phyloP scores from a whole-genome alignment of 768 basidiomycete genomes.

The Gyrodon lividus region DNA sequence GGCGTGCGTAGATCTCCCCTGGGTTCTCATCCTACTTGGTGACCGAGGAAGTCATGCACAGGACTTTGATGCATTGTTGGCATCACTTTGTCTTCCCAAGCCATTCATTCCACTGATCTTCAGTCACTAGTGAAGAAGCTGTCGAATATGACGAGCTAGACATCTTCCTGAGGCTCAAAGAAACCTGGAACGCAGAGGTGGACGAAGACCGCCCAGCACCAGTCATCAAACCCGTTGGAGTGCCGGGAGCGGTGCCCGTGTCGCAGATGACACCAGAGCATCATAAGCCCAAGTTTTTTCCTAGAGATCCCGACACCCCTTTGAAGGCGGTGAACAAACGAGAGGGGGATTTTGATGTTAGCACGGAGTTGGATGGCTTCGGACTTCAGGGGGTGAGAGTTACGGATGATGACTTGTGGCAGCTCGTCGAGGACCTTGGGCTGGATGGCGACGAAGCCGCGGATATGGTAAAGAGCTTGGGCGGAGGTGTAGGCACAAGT shows the following conservation, averaged over 20 bases:
- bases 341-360: constrained; percentile 58
- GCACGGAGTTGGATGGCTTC: constrained; percentile 65
- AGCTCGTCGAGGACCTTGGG: constrained; percentile 73
- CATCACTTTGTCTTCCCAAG: constrained; percentile 5
- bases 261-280: constrained; percentile 80
- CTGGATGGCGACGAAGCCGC: constrained; percentile 75
- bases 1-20: constrained; percentile 53
- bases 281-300: constrained; percentile 56
- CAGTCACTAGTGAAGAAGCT: constrained; percentile 68
- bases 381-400: constrained; percentile 77
- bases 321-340: constrained; percentile 58
- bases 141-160: constrained; percentile 77
- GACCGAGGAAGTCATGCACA: constrained; percentile 25
- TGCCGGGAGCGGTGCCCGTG: constrained; percentile 75
- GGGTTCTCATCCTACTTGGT: constrained; percentile 1
- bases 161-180: constrained; percentile 68
- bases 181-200: constrained; percentile 56
- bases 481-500: constrained; percentile 25
- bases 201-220: constrained; percentile 63
- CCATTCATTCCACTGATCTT: constrained; percentile 7
- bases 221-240: constrained; percentile 63
- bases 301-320: constrained; percentile 43
- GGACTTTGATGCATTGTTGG: constrained; percentile 77
- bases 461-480: constrained; percentile 68
- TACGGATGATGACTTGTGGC: constrained; percentile 69